phyloP scores from a whole-genome alignment of 305 asterid genomes.

The Fraxinus xanthoxyloides region DNA sequence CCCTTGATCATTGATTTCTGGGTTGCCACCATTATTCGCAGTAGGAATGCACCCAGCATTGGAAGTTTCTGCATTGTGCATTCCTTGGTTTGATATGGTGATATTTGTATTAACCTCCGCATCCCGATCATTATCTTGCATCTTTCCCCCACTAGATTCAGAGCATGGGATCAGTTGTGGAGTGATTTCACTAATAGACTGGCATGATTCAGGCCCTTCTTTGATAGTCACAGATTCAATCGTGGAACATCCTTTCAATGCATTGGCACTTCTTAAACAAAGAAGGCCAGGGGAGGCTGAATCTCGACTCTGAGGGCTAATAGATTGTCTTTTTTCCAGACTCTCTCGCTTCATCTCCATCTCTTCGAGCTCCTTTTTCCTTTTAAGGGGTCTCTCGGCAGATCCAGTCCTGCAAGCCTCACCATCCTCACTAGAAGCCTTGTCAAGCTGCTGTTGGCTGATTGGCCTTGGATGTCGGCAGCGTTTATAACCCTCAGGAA shows the following conservation, averaged over 20 bases:
- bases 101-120: constrained; percentile 17
- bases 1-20: constrained; percentile 27
- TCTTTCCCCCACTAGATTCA: constrained; percentile 13
- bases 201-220: constrained; percentile 23
- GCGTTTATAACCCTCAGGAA: constrained; percentile 77
- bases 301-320: constrained; percentile 57
- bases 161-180: constrained; percentile 14
- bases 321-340: constrained; percentile 52
- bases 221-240: constrained; percentile 13
- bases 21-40: constrained; percentile 23
- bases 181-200: not conserved
- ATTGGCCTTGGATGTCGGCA: constrained; percentile 45
- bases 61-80: constrained; percentile 28
- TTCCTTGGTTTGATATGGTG: constrained; percentile 13
- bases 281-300: constrained; percentile 59
- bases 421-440: constrained; percentile 36
- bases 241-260: constrained; percentile 29
- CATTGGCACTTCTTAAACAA: constrained; percentile 31
- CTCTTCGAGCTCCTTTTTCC: constrained; percentile 54
- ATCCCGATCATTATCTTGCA: constrained; percentile 22
- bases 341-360: constrained; percentile 34
- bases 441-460: constrained; percentile 47
- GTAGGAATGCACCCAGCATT: constrained; percentile 28
- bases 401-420: constrained; percentile 43
- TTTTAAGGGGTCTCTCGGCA: constrained; percentile 45